A percentile compares a stretch with the other conserved stretches of the same genome.
These are phyloP conservation scores for Pseudonitzschia multiseries DNA, from an alignment of 108 stramenopile genomes.

Conservation along the genomic window DNA sequence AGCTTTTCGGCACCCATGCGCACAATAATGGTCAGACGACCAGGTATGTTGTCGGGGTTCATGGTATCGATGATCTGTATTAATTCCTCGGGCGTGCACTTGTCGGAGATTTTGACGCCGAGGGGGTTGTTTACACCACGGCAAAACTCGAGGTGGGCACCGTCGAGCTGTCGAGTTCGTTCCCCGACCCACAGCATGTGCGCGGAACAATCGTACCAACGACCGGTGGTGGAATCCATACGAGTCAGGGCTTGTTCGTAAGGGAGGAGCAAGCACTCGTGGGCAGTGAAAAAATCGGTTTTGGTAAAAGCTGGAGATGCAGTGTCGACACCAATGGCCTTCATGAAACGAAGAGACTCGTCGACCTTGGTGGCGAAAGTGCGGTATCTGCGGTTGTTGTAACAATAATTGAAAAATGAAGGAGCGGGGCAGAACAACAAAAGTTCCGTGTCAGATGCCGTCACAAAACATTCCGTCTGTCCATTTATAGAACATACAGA, in stretches of 20 bases:
- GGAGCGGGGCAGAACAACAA: constrained; percentile 4
- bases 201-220: constrained; percentile 96
- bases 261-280: constrained; percentile 96
- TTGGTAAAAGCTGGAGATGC: constrained; percentile 78
- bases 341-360: constrained; percentile 94
- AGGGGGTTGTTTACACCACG: constrained; percentile 97
- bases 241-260: constrained; percentile 98
- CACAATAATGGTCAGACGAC: constrained; percentile 95
- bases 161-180: constrained; percentile 96
- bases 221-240: constrained; percentile 93
- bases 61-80: constrained; percentile 89
- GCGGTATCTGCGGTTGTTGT: constrained; percentile 60
- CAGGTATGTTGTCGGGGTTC: constrained; percentile 96
- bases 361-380: constrained; percentile 91
- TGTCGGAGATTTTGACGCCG: constrained; percentile 96
- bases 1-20: constrained; percentile 98
- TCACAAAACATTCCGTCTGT: no score
- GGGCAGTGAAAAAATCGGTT: constrained; percentile 95
- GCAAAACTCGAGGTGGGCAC: constrained; percentile 97
- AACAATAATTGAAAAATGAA: background rate
- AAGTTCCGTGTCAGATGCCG: background rate
- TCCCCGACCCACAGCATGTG: constrained; percentile 99
- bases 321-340: constrained; percentile 96
- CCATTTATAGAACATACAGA: no score
- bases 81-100: constrained; percentile 94